Percentiles rank a stretch among this genome's conserved stretches.
Conservation (phyloP, 345 rosid species). For the Hypericum androsaemum region DNA sequence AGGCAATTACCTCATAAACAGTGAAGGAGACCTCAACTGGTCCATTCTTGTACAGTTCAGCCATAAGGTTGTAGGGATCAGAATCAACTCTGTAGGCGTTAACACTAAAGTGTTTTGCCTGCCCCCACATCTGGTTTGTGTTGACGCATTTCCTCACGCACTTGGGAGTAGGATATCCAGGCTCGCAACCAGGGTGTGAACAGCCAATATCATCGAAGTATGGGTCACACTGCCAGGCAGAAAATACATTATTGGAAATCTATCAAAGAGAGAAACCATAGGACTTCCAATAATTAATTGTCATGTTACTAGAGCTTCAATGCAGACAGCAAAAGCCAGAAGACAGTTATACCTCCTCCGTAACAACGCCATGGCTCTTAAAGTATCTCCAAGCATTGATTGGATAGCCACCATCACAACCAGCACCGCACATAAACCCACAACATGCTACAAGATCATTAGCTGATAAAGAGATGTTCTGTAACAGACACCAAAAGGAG, state of each 20-base stretch:
- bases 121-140: conserved; percentile 59
- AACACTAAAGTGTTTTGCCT: conserved; percentile 71
- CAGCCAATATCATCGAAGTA: conserved; percentile 83
- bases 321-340: too few species aligned
- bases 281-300: too few species aligned
- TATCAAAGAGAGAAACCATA: conserved; percentile 7
- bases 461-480: conserved; percentile 75
- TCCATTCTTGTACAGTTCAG: conserved; percentile 76
- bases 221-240: conserved; percentile 64
- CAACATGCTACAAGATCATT: conserved; percentile 93
- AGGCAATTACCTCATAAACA: conserved; percentile 64
- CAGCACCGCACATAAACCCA: conserved; percentile 82
- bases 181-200: conserved; percentile 97
- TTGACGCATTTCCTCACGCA: conserved; percentile 65
- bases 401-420: conserved; percentile 89
- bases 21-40: conserved; percentile 91
- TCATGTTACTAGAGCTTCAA: too few species aligned
- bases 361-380: conserved; percentile 64
- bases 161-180: conserved; percentile 71
- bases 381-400: conserved; percentile 82
- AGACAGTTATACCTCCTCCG: conserved; percentile 57
- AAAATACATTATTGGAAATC: conserved; percentile 1
- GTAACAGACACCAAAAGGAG: conserved; percentile 13
- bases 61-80: conserved; percentile 65
- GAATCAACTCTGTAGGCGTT: conserved; percentile 60